Evolutionary conservation across 371 early-diverging fungal genomes (phyloP).

Genomic region (Mortierella sp.): DNA sequence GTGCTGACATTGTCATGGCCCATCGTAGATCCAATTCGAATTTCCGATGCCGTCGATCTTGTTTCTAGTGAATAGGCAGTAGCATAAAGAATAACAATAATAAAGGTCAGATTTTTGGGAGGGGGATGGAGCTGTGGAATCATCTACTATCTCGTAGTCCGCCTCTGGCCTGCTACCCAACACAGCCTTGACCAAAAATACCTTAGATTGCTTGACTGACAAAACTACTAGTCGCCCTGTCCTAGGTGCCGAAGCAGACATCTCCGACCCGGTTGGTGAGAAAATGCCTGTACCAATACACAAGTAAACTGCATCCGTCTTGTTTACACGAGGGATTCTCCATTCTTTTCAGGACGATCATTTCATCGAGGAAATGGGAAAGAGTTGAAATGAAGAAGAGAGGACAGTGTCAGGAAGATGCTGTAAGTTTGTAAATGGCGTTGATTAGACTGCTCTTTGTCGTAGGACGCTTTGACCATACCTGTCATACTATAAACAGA

Average conservation of each 20-base stretch:
- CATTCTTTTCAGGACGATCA: constrained; percentile 20
- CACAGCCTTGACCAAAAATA: background rate
- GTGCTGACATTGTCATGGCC: constrained; percentile 41
- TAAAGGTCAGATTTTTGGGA: background rate
- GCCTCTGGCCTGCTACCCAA: too few relatives aligned
- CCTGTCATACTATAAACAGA: constrained; percentile 31
- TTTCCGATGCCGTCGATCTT: constrained; percentile 17
- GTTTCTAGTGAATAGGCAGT: constrained; percentile 11
- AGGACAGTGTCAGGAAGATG: background rate
- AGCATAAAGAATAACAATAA: background rate
- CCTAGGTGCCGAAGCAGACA: constrained; percentile 33
- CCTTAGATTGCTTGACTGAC: constrained; percentile 41
- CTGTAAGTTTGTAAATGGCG: too few relatives aligned
- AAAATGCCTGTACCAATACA: constrained; percentile 45
- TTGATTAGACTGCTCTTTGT: too few relatives aligned
- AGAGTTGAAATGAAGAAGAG: background rate
- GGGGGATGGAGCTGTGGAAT: too few relatives aligned
- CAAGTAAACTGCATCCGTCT: constrained; percentile 28
- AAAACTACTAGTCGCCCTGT: constrained; percentile 32
- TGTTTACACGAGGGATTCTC: constrained; percentile 35
- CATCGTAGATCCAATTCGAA: constrained; percentile 35
- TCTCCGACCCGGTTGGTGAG: constrained; percentile 32
- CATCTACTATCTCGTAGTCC: too few relatives aligned
- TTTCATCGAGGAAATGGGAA: background rate
- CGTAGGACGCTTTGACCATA: background rate